Percentiles rank a stretch among this genome's conserved stretches.
Conservation (phyloP, 129 eudicot genomes). For the Gnaphalium uliginosum region DNA sequence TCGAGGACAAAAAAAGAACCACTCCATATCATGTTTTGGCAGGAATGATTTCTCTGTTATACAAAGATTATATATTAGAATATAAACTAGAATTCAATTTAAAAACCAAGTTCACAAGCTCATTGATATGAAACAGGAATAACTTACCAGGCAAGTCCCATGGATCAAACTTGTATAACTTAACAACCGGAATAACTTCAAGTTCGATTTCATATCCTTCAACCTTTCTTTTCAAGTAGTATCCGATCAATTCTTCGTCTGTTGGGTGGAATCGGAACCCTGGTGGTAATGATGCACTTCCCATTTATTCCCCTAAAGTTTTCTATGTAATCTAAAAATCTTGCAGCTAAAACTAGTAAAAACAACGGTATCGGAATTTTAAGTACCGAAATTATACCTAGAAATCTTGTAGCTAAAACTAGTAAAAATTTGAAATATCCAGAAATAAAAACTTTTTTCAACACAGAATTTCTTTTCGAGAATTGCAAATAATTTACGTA, state of each 20-base stretch:
- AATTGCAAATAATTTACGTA: conserved; percentile 54
- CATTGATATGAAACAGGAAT: neutral
- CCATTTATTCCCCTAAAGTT: conserved; percentile 37
- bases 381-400: conserved; percentile 34
- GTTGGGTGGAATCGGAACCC: conserved; percentile 91
- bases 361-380: neutral
- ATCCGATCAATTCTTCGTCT: conserved; percentile 76
- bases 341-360: conserved; percentile 46
- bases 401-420: conserved; percentile 35
- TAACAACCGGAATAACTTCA: conserved; percentile 83
- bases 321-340: neutral
- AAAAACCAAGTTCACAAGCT: neutral
- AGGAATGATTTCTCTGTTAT: conserved; percentile 73
- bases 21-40: conserved; percentile 78
- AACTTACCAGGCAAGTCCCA: conserved; percentile 87
- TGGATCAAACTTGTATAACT: conserved; percentile 81
- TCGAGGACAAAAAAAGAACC: conserved; percentile 83
- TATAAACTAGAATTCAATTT: conserved; percentile 10
- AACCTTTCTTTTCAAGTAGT: conserved; percentile 69
- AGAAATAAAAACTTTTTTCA: conserved; percentile 73
- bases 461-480: conserved; percentile 57
- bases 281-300: conserved; percentile 73
- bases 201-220: conserved; percentile 74
- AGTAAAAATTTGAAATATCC: conserved; percentile 73
- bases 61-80: neutral